These are phyloP conservation scores for Colletotrichum sp. DNA, from an alignment of 2,329 filamentous ascomycete genomes.

Conservation along the genomic window DNA sequence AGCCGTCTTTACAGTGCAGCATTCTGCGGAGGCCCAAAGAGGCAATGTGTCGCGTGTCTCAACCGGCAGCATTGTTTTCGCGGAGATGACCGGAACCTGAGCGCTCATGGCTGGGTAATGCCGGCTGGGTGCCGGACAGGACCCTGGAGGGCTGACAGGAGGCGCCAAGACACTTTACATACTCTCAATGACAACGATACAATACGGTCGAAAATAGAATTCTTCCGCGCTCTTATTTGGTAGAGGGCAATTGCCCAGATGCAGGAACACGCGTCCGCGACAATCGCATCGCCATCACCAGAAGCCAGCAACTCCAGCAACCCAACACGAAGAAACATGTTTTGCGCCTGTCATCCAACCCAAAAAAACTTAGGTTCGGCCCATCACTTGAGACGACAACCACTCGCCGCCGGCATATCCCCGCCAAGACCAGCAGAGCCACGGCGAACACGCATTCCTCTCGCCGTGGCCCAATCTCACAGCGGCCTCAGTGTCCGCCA, in stretches of 20 bases:
- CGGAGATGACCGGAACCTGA: conserved; percentile 4
- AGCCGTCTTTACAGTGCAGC: not conserved
- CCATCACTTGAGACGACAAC: not conserved
- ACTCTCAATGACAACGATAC: not conserved
- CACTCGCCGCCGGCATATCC: conserved; percentile 3
- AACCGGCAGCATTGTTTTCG: not conserved
- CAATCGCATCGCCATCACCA: not conserved
- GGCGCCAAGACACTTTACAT: not conserved
- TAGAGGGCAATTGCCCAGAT: not conserved
- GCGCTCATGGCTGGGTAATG: not conserved
- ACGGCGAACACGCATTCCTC: conserved; percentile 1
- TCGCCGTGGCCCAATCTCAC: not conserved
- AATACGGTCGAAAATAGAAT: not conserved
- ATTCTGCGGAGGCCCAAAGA: not conserved
- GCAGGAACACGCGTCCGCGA: not conserved
- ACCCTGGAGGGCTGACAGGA: not conserved
- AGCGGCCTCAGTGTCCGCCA: not conserved
- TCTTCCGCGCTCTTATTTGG: fast-evolving
- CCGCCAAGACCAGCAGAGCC: conserved; percentile 19
- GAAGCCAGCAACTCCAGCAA: not conserved
- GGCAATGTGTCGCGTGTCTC: conserved; percentile 10
- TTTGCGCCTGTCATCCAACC: not conserved
- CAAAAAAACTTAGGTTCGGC: not conserved
- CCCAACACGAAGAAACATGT: not conserved
- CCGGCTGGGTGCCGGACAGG: not conserved